A percentile compares a stretch with the other conserved stretches of the same genome.
These are phyloP conservation scores for Myotisia sp. DNA, from an alignment of 2,329 filamentous ascomycete genomes.

Conservation along the genomic window DNA sequence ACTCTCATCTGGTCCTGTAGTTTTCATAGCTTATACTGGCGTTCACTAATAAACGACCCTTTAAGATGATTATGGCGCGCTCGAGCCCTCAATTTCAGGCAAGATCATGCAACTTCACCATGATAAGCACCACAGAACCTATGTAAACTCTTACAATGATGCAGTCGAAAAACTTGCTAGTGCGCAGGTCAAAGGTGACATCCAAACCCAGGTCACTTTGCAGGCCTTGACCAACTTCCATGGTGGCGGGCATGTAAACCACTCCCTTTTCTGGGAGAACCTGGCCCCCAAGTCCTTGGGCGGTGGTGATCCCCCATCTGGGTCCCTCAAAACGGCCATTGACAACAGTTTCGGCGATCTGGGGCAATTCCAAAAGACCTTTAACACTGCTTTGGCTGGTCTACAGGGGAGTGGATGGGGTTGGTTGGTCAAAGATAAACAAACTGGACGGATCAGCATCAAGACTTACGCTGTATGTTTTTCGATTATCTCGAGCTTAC, in stretches of 20 bases:
- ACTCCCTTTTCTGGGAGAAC: slow-evolving; percentile 55
- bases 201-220: slow-evolving; percentile 43
- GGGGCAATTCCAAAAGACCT: slow-evolving; percentile 46
- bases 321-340: slow-evolving; percentile 44
- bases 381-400: slow-evolving; percentile 49
- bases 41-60: not conserved
- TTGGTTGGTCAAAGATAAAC: slow-evolving; percentile 48
- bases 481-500: too few relatives aligned
- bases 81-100: slow-evolving; percentile 70
- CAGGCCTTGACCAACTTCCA: slow-evolving; percentile 52
- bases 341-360: slow-evolving; percentile 45
- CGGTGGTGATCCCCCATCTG: slow-evolving; percentile 48
- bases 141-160: slow-evolving; percentile 78
- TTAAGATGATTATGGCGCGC: slow-evolving; percentile 93
- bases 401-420: slow-evolving; percentile 54
- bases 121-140: slow-evolving; percentile 87
- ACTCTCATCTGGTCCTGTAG: not conserved
- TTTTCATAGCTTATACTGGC: too few relatives aligned
- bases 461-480: slow-evolving; percentile 49
- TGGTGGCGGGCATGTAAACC: slow-evolving; percentile 50
- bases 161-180: slow-evolving; percentile 56
- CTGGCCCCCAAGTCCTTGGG: slow-evolving; percentile 47
- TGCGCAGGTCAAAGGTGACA: slow-evolving; percentile 40
- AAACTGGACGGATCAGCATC: slow-evolving; percentile 43
- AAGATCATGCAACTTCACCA: slow-evolving; percentile 96